Conservation (phyloP, 1,284 basidiomycete genomes). For the Ustilago bromivora region DNA sequence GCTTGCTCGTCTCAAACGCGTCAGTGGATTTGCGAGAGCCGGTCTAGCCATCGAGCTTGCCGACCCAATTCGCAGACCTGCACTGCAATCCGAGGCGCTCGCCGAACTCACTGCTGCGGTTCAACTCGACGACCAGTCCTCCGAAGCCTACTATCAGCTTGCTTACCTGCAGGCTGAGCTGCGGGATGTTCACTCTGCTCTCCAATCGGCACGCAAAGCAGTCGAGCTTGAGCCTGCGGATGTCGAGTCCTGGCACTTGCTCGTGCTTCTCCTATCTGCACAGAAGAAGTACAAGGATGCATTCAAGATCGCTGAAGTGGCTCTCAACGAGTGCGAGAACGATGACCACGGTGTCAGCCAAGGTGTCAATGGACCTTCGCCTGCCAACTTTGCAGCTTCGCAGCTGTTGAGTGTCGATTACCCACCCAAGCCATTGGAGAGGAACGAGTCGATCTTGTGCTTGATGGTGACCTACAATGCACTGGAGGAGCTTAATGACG, state of each 20-base stretch:
- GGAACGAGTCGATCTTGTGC: conserved; percentile 83
- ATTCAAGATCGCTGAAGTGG: conserved; percentile 80
- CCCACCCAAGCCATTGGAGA: conserved; percentile 76
- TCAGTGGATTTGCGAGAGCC: conserved; percentile 49
- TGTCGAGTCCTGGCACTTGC: conserved; percentile 88
- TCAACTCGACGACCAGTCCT: conserved; percentile 74
- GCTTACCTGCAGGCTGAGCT: conserved; percentile 74
- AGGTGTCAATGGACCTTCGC: conserved; percentile 63
- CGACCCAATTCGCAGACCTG: conserved; percentile 37
- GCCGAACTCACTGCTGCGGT: conserved; percentile 75
- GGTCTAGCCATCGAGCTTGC: conserved; percentile 46
- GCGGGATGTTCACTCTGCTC: conserved; percentile 79
- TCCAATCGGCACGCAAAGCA: conserved; percentile 77
- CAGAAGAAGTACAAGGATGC: conserved; percentile 85
- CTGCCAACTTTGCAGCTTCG: conserved; percentile 46
- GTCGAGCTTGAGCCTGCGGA: conserved; percentile 81
- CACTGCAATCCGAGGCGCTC: conserved; percentile 33
- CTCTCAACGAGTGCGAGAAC: conserved; percentile 61
- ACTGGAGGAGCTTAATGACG: conserved; percentile 85
- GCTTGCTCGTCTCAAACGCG: conserved; percentile 48
- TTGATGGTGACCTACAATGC: conserved; percentile 88
- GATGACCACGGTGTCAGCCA: conserved; percentile 70
- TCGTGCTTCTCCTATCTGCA: conserved; percentile 84
- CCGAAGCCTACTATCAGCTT: conserved; percentile 75
- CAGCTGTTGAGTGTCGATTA: conserved; percentile 73